A percentile compares a stretch with the other conserved stretches of the same genome.
Evolutionary conservation across 2,329 filamentous ascomycete species (phyloP).

Genomic region (Neurospora crassa): DNA sequence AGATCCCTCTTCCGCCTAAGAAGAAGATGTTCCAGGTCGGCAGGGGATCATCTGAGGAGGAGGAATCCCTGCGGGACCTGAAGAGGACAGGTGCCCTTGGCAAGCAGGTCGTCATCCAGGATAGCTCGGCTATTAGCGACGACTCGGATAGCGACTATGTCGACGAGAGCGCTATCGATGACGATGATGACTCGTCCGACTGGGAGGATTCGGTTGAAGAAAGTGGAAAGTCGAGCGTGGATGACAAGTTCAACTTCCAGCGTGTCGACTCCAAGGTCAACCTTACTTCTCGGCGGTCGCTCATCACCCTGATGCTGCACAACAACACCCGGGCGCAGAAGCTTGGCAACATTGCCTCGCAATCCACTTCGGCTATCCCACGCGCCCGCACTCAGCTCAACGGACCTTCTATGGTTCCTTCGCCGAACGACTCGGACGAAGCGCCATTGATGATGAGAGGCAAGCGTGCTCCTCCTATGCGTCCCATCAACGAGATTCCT

Average conservation of each 20-base stretch:
- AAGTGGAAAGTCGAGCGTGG: conserved; percentile 72
- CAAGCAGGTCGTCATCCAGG: conserved; percentile 59
- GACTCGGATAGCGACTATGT: conserved; percentile 53
- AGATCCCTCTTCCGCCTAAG: conserved; percentile 23
- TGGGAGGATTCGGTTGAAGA: conserved; percentile 65
- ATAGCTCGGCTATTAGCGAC: conserved; percentile 37
- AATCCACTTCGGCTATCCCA: conserved; percentile 61
- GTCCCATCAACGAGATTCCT: conserved; percentile 52
- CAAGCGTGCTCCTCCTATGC: conserved; percentile 36
- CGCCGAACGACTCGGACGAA: conserved; percentile 52
- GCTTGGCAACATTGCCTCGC: conserved; percentile 58
- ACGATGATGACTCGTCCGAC: conserved; percentile 42
- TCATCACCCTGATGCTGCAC: conserved; percentile 84
- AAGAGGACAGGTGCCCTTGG: conserved; percentile 80
- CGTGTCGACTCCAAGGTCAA: conserved; percentile 83
- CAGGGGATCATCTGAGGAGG: conserved; percentile 58
- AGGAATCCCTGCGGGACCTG: conserved; percentile 51
- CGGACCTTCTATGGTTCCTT: conserved; percentile 34
- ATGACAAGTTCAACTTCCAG: conserved; percentile 74
- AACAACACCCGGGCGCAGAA: conserved; percentile 64
- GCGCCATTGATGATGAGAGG: conserved; percentile 54
- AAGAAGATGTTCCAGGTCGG: conserved; percentile 42
- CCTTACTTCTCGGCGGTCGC: conserved; percentile 73
- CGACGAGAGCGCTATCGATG: conserved; percentile 75
- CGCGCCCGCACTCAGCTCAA: conserved; percentile 43